phyloP scores from a whole-genome alignment of 2,329 filamentous ascomycete genomes.

The Cercospora zeina region DNA sequence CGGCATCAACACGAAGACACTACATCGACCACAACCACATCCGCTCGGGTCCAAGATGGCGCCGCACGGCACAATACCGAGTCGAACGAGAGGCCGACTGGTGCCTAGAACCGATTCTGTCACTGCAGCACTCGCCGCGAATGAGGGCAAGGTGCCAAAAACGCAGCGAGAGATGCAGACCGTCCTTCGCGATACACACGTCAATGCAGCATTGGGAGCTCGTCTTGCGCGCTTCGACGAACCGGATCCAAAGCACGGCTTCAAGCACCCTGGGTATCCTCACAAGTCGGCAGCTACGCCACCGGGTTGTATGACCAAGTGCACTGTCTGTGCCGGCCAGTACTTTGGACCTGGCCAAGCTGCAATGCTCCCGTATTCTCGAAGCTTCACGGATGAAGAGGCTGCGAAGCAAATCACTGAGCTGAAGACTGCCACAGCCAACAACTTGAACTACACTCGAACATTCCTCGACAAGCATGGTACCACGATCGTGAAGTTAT shows the following conservation, averaged over 20 bases:
- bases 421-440: not conserved
- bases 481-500: slow-evolving; percentile 16
- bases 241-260: slow-evolving; percentile 7
- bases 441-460: slow-evolving; percentile 4
- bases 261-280: not conserved
- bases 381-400: not conserved
- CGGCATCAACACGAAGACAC: no score
- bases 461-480: slow-evolving; percentile 11
- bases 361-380: not conserved
- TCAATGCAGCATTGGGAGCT: not conserved
- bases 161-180: not conserved
- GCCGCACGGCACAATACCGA: not conserved
- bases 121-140: not conserved
- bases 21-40: no score
- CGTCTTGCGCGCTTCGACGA: not conserved
- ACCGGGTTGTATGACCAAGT: slow-evolving; percentile 4
- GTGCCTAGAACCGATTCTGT: not conserved
- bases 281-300: slow-evolving; percentile 3
- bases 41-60: no score
- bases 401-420: not conserved
- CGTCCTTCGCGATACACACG: not conserved
- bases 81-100: not conserved
- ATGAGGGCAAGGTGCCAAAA: not conserved
- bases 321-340: slow-evolving; percentile 9
- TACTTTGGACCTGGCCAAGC: not conserved